Percentiles rank a stretch among this genome's conserved stretches.
Evolutionary conservation across 2,329 filamentous ascomycete genomes (phyloP).

Genomic region (Ophiostoma pallidulum): DNA sequence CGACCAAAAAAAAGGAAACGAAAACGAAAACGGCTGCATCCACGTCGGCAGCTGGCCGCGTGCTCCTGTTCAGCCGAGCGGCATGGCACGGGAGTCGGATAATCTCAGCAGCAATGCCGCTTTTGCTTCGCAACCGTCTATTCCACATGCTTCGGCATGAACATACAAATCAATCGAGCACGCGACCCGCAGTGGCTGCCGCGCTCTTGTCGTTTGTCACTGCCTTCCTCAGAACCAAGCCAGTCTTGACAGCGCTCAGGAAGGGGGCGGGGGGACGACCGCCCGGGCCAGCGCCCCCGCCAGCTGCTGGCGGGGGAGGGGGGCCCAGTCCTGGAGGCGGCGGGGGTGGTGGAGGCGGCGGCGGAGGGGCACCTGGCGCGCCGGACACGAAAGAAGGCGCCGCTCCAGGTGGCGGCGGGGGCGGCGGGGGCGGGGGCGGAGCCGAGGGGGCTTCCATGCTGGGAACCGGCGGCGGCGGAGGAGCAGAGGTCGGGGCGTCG

Average conservation of each 20-base stretch:
- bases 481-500: constrained; percentile 14
- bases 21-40: too few species aligned
- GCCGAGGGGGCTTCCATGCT: constrained; percentile 25
- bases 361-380: constrained; percentile 21
- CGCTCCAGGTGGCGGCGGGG: constrained; percentile 20
- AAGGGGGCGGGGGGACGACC: constrained; percentile 51
- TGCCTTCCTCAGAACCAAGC: constrained; percentile 74
- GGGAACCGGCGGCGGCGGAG: constrained; percentile 12
- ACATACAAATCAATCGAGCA: constrained; percentile 40
- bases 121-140: neutral
- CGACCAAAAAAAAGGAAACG: too few species aligned
- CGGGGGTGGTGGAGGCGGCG: constrained; percentile 30
- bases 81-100: neutral
- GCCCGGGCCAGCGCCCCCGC: constrained; percentile 27
- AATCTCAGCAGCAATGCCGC: too few species aligned
- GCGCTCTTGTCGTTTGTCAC: constrained; percentile 78
- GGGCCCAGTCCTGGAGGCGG: constrained; percentile 28
- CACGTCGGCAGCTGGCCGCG: too few species aligned
- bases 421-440: too few species aligned
- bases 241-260: constrained; percentile 73
- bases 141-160: constrained; percentile 1
- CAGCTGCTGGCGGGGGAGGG: constrained; percentile 31
- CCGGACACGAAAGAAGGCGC: constrained; percentile 17
- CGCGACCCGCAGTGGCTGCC: constrained; percentile 64
- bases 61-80: too few species aligned